Conservation (phyloP, 768 basidiomycete genomes). For the Coprinellus aureogranulatus region DNA sequence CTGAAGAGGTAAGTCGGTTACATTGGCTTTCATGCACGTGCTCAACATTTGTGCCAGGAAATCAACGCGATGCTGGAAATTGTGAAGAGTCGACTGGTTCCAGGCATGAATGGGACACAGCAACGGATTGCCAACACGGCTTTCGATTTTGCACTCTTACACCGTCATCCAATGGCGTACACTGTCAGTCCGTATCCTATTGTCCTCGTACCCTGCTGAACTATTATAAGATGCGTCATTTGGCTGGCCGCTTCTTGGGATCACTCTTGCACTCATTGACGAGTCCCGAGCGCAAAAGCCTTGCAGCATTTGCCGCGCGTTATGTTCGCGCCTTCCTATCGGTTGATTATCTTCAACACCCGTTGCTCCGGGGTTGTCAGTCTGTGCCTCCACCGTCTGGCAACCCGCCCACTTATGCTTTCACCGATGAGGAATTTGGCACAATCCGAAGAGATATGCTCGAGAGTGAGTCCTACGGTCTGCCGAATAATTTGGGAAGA, state of each 20-base stretch:
- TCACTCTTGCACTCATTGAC: neutral
- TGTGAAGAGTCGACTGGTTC: neutral
- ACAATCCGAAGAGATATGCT: neutral
- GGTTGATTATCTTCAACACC: conserved; percentile 5
- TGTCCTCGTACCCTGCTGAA: neutral
- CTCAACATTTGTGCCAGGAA: neutral
- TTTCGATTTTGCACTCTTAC: neutral
- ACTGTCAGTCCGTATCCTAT: neutral
- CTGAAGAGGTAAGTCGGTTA: neutral
- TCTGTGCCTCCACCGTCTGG: neutral
- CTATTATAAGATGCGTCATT: neutral
- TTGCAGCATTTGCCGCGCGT: neutral
- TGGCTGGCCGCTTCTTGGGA: neutral
- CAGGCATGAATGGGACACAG: neutral
- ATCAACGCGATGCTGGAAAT: neutral
- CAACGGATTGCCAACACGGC: neutral
- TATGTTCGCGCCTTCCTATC: neutral
- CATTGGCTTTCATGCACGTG: neutral
- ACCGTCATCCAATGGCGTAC: neutral
- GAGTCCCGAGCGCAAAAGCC: neutral
- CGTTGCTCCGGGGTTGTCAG: conserved; percentile 1
- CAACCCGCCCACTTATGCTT: neutral
- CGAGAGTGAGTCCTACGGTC: neutral
- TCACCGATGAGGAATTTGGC: neutral
- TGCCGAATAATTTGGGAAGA: too few relatives aligned